Evolutionary conservation across 2,329 filamentous ascomycete species (phyloP).

Genomic region (Ascochyta clinopodiicola): DNA sequence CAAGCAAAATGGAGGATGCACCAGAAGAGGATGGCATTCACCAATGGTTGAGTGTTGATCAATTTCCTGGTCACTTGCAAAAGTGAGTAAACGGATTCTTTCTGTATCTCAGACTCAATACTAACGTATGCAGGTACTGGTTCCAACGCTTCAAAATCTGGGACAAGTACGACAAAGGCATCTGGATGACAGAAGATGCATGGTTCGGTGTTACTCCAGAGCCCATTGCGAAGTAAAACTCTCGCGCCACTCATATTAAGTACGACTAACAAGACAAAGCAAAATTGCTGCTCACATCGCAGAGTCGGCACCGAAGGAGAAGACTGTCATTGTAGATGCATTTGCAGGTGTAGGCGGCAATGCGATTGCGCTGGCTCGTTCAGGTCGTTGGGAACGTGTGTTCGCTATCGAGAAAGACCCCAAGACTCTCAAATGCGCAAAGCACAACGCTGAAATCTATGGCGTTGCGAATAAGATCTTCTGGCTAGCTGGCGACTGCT

Average conservation of each 20-base stretch:
- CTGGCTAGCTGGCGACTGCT: conserved; percentile 88
- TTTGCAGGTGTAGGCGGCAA: conserved; percentile 95
- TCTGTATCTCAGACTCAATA: background rate
- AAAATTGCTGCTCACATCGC: conserved; percentile 78
- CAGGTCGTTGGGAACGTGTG: conserved; percentile 78
- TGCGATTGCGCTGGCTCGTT: conserved; percentile 89
- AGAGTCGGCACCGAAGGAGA: conserved; percentile 59
- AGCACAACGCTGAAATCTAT: conserved; percentile 88
- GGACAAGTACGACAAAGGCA: conserved; percentile 82
- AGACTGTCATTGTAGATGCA: conserved; percentile 78
- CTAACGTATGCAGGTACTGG: conserved; percentile 75
- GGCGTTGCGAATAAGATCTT: conserved; percentile 79
- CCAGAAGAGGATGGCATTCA: conserved; percentile 53
- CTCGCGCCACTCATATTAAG: background rate
- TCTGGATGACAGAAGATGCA: conserved; percentile 89
- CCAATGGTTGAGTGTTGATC: conserved; percentile 72
- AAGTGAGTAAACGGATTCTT: conserved; percentile 65
- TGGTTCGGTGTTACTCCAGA: conserved; percentile 99
- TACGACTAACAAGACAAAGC: conserved; percentile 45
- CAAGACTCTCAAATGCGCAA: conserved; percentile 82
- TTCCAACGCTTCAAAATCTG: conserved; percentile 88
- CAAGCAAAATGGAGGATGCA: conserved; percentile 24
- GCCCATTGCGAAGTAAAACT: conserved; percentile 75
- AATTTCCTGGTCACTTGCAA: conserved; percentile 83
- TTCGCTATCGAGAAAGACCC: conserved; percentile 89